A percentile compares a stretch with the other conserved stretches of the same genome.
Evolutionary conservation across 305 asterid genomes (phyloP).

Genomic region (Rubia tinctorum): DNA sequence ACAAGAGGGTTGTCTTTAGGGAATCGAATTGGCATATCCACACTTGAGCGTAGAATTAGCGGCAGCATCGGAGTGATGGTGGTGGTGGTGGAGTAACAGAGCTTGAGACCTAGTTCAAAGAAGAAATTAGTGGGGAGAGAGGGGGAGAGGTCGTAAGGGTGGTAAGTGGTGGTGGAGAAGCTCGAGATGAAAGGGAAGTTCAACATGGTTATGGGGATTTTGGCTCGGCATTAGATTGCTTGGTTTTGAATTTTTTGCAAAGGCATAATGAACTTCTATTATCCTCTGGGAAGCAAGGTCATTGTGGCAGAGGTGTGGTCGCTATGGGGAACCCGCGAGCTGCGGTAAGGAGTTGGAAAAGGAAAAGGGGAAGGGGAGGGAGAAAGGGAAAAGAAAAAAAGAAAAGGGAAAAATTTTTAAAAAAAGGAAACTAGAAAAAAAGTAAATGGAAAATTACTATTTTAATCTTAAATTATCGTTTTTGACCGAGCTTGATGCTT

Average conservation of each 20-base stretch:
- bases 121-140: slow-evolving; percentile 68
- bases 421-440: no score
- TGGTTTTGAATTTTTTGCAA: slow-evolving; percentile 26
- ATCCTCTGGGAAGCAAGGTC: no score
- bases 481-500: no score
- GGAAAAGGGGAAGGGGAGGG: no score
- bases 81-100: slow-evolving; percentile 55
- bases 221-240: slow-evolving; percentile 73
- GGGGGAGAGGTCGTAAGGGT: slow-evolving; percentile 74
- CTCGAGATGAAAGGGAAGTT: slow-evolving; percentile 77
- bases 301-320: no score
- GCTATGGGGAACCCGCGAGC: no score
- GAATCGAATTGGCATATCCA: slow-evolving; percentile 74
- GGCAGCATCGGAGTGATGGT: slow-evolving; percentile 36
- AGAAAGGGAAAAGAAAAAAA: no score
- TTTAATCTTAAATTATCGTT: no score
- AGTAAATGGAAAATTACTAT: no score
- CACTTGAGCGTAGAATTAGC: slow-evolving; percentile 55
- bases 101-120: slow-evolving; percentile 68
- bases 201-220: slow-evolving; percentile 69
- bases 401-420: no score
- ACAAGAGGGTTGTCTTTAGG: slow-evolving; percentile 72
- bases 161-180: slow-evolving; percentile 71
- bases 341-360: no score
- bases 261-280: background rate